These are phyloP conservation scores for Teunomyces pallodes DNA, from an alignment of 805 yeast species.

Conservation along the genomic window DNA sequence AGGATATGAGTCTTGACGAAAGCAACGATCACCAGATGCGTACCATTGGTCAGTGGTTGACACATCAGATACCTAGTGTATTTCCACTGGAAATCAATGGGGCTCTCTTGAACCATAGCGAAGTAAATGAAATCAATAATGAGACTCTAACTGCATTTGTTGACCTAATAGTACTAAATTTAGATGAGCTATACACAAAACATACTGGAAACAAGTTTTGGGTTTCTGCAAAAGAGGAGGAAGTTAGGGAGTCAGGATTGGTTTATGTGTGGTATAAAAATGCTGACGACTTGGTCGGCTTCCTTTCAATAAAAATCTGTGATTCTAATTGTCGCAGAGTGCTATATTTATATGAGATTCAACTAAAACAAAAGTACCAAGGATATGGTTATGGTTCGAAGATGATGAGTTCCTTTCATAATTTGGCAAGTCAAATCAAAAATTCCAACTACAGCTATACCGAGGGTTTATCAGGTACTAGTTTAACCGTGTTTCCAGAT, in stretches of 20 bases:
- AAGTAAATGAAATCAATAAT: background rate
- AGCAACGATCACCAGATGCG: background rate
- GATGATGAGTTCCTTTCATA: conserved; percentile 37
- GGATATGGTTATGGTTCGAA: conserved; percentile 35
- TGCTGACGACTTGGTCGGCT: conserved; percentile 31
- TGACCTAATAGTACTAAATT: conserved; percentile 23
- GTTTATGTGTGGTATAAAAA: conserved; percentile 36
- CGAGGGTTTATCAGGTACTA: conserved; percentile 23
- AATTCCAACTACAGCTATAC: background rate
- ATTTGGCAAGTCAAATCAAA: conserved; percentile 15
- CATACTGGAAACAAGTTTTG: conserved; percentile 35
- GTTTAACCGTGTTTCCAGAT: conserved; percentile 51
- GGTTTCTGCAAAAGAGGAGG: conserved; percentile 41
- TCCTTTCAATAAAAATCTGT: conserved; percentile 47
- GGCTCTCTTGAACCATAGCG: background rate
- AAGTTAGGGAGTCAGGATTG: conserved; percentile 48
- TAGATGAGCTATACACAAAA: conserved; percentile 24
- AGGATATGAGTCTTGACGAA: background rate
- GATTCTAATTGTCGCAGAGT: conserved; percentile 35
- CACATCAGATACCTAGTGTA: background rate
- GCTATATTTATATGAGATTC: conserved; percentile 58
- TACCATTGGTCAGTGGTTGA: background rate
- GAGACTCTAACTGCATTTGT: conserved; percentile 12
- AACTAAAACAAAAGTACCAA: conserved; percentile 37
- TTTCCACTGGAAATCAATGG: background rate